A percentile compares a stretch with the other conserved stretches of the same genome.
Conservation (phyloP, 2,329 filamentous ascomycete genomes). For the Fusarium xylarioides region DNA sequence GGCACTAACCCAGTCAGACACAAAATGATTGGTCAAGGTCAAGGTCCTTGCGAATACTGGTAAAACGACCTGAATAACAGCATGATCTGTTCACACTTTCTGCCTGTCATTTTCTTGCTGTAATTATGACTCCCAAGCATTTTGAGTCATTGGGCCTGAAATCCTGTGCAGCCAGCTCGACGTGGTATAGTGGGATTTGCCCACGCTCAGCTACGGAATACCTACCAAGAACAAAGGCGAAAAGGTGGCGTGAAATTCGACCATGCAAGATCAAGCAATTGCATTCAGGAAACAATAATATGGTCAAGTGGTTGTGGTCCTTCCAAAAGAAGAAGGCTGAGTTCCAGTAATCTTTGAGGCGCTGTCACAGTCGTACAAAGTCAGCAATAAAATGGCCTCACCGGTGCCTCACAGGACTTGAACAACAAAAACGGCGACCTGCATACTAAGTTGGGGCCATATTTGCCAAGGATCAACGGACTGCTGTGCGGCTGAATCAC, state of each 20-base stretch:
- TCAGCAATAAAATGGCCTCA: not conserved
- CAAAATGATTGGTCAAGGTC: fast-evolving
- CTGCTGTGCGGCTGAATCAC: not conserved
- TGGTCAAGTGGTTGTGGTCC: fast-evolving
- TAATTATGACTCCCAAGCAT: not conserved
- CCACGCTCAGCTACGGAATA: not conserved
- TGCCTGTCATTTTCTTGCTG: fast-evolving
- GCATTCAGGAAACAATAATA: not conserved
- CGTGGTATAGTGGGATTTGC: fast-evolving
- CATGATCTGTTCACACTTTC: no score
- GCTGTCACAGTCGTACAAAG: not conserved
- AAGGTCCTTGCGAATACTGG: fast-evolving
- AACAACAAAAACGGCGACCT: not conserved
- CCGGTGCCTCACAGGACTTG: fast-evolving
- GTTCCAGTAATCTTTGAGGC: fast-evolving
- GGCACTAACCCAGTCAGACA: fast-evolving
- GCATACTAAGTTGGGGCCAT: no score
- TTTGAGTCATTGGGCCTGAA: fast-evolving
- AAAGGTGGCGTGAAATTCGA: not conserved
- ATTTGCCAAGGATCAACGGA: fast-evolving
- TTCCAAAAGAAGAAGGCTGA: fast-evolving
- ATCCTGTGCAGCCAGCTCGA: fast-evolving
- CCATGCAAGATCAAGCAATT: fast-evolving
- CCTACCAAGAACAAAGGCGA: not conserved
- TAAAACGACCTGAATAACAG: no score